Conservation (phyloP, 139 green algal species). For the Chlamydomonas schloesseri region DNA sequence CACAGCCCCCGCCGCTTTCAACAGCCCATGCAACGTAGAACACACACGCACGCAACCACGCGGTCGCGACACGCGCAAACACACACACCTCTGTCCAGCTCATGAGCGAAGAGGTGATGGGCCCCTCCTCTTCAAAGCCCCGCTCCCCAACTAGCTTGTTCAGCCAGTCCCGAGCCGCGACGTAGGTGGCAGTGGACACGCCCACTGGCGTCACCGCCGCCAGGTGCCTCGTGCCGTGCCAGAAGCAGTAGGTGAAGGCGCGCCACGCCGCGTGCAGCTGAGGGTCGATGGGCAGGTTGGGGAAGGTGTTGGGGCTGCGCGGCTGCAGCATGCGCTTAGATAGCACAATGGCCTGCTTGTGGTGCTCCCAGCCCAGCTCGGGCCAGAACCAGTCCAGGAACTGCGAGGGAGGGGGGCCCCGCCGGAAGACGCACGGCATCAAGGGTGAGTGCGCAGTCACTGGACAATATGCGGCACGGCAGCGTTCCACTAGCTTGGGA, state of each 20-base stretch:
- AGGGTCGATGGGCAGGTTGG: constrained; percentile 3
- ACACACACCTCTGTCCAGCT: constrained; percentile 22
- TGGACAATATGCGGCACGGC: no score
- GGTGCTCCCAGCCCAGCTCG: constrained; percentile 34
- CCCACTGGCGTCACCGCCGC: neutral
- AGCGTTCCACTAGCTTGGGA: no score
- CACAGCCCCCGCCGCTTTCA: neutral
- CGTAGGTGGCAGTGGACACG: neutral
- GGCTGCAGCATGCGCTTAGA: constrained; percentile 43
- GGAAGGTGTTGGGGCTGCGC: constrained; percentile 9
- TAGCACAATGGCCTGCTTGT: constrained; percentile 41
- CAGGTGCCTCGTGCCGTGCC: constrained; percentile 29
- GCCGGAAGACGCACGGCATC: no score
- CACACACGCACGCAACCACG: no score
- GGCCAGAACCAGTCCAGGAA: constrained; percentile 47
- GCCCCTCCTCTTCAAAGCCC: constrained; percentile 30
- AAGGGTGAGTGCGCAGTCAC: no score
- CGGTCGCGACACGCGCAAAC: no score
- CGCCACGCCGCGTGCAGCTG: constrained; percentile 27
- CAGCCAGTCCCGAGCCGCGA: constrained; percentile 23
- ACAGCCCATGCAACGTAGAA: no score
- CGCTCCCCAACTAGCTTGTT: constrained; percentile 23
- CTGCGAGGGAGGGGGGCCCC: neutral
- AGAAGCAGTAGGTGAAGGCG: constrained; percentile 43
- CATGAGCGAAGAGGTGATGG: constrained; percentile 20